Evolutionary conservation across 192 early-diverging fungal genomes (phyloP), one percentile per base, ranked within the genome.

Genomic region (Geosiphon pyriformis): DNA sequence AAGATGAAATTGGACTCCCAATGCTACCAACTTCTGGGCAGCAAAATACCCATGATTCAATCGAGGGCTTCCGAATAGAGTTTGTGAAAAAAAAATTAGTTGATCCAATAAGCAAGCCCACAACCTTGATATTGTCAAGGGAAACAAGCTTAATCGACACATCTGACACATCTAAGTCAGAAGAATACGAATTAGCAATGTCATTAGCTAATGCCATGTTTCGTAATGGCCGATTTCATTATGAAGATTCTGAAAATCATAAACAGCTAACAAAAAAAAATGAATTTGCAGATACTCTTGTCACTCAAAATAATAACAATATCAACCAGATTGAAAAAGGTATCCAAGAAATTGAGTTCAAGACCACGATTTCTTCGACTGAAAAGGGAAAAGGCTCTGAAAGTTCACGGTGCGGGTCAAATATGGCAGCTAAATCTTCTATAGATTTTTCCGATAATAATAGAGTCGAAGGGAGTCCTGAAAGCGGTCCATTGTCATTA

Each of bases 21-120:
- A n/a, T n/a, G n/a, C n/a, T n/a, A n/a, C n/a, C n/a, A n/a, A n/a
- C n/a, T n/a, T n/a, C n/a, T n/a, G n/a, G n/a, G n/a, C n/a, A n/a
- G n/a, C n/a, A 20, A 23, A 57, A 61, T 47, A 46, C 59, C 4
- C 48, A 78, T 70, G 70, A 74, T 60, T 61, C 64, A 31, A 65
- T 78, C 25, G 76, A 78, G 57, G 76, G 76, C 1, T 78, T 58
- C 57, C 59, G 65, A n/a, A 68, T 75, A 51, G 35, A 62, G 7
- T 70, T 56, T 25, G 52, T 71, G n/a, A 47, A 54, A 11, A 50
- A 65, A 53, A 37, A 51, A 47, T 57, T 30, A 17, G 20, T 37
- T 27, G n/a, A 33, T 12, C 20, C 30, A 31, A 7, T 20, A n/a
- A 51, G 20, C 23, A 56, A 60, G 25, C 26, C 62, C 3, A 42